Conservation (phyloP, 805 yeast genomes). For the Yarrowia yakushimensis region DNA sequence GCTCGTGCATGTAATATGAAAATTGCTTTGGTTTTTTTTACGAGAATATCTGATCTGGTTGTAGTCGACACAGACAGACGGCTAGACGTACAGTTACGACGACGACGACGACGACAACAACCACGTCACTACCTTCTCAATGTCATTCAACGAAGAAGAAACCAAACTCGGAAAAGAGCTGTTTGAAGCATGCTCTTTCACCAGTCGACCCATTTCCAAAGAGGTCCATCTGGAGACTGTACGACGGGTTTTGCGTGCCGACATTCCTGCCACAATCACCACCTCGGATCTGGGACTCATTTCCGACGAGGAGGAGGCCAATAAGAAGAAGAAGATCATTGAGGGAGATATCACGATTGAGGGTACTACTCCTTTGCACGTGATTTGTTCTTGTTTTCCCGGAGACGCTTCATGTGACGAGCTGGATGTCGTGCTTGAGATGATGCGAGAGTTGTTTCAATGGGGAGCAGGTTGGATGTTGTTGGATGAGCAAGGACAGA, state of each 20-base stretch:
- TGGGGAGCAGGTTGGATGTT: constrained; percentile 94
- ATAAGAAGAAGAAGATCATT: constrained; percentile 11
- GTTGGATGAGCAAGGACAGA: constrained; percentile 63
- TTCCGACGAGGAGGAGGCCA: constrained; percentile 26
- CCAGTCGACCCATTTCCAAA: constrained; percentile 27
- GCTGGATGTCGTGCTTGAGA: constrained; percentile 44
- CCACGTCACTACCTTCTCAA: background rate
- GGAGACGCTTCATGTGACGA: constrained; percentile 46
- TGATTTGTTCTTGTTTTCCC: constrained; percentile 52
- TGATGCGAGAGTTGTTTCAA: constrained; percentile 67
- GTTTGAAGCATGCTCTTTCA: constrained; percentile 28
- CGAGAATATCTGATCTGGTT: no score
- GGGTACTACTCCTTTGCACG: constrained; percentile 79
- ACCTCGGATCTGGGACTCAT: constrained; percentile 59
- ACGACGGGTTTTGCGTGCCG: constrained; percentile 49
- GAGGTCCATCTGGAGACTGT: constrained; percentile 35
- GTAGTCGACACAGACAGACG: no score
- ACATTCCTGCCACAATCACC: constrained; percentile 81
- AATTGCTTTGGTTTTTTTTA: no score
- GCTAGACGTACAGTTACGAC: no score
- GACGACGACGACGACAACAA: background rate
- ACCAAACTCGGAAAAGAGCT: background rate
- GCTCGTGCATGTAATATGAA: no score
- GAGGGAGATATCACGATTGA: constrained; percentile 36
- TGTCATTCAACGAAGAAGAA: background rate